These are phyloP conservation scores for Rhynchosporium agropyri DNA, from an alignment of 2,329 filamentous ascomycete genomes.

Conservation along the genomic window DNA sequence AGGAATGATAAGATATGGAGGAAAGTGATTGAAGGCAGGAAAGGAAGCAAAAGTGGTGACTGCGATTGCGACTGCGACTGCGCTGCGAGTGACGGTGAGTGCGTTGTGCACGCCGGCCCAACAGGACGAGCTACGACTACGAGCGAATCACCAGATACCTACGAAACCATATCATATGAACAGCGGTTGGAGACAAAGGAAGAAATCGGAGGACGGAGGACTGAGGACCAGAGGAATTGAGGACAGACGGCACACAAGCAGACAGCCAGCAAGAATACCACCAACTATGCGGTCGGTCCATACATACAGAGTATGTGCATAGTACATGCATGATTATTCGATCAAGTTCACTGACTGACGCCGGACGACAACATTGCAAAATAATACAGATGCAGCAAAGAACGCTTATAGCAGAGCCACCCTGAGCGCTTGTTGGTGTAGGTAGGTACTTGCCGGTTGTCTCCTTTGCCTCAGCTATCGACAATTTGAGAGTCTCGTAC, in stretches of 20 bases:
- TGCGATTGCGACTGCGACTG: background rate
- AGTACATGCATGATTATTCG: slow-evolving; percentile 2
- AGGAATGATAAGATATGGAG: too few relatives aligned
- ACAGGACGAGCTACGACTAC: background rate
- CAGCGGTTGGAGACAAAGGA: background rate
- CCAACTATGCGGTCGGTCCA: background rate
- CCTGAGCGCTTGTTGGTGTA: too few relatives aligned
- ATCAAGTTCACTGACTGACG: slow-evolving; percentile 1
- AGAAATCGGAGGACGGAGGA: background rate
- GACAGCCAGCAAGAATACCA: background rate
- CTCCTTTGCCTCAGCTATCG: too few relatives aligned
- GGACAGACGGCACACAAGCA: background rate
- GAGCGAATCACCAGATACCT: background rate
- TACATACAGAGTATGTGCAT: too few relatives aligned
- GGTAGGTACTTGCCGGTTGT: too few relatives aligned
- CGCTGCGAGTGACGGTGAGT: slow-evolving; percentile 2
- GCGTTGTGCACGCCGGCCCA: background rate
- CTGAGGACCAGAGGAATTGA: background rate
- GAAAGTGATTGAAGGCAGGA: background rate
- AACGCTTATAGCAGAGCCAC: too few relatives aligned
- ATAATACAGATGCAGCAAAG: too few relatives aligned
- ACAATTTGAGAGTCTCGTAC: too few relatives aligned
- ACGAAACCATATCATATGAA: too few relatives aligned
- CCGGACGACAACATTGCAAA: background rate
- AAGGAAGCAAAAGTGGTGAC: background rate